Evolutionary conservation across 2,329 filamentous ascomycete genomes (phyloP), one percentile per base, ranked within the genome.

Genomic region (Phyllosticta capitalensis): DNA sequence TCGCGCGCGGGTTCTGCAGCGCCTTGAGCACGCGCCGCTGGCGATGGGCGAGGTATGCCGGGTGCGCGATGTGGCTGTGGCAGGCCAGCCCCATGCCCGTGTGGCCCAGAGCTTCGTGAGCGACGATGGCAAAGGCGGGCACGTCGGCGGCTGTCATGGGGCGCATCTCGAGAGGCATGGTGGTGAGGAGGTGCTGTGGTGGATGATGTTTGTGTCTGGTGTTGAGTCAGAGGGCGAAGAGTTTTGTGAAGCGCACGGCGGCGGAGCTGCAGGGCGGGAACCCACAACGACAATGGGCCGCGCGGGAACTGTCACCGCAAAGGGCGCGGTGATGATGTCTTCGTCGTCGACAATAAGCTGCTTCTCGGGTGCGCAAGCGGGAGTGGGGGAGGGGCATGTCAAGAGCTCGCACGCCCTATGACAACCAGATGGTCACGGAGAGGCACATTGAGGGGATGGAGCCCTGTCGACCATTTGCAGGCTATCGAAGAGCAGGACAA

Each of bases 141-240:
- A 72, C 59, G 61, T 74, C 72, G 49, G 62, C 30, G 22, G 68
- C 65, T 1, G 60, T 57, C 30, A 70, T 58, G 9, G 63, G 68
- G 7, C 65, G 67, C 21, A 74, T 49, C 66, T 73, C 64, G 51
- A 74, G 69, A 19, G 67, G 66, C 72, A 74, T 74, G 7, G 22
- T 28, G 24, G 54, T 6, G 55, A 28, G 45, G 54, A 20, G 21
- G 51, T 28, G 24, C 12, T 22, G 17, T 19, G 14, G 38, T 19
- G 24, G 24, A 26, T 26, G 24, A 26, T 26, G 24, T 26, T 7
- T 26, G 24, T 26, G 24, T 26, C 24, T 26, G 24, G 24, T 26
- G 24, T 26, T 26, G 24, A 26, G 24, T 26, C 24, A 26, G 24
- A 26, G 24, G 24, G 24, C 24, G 24, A 7, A 7, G 24, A 7